These are phyloP conservation scores for Enteropsectra breve DNA, from an alignment of 371 early-diverging fungal species.

Conservation along the genomic window DNA sequence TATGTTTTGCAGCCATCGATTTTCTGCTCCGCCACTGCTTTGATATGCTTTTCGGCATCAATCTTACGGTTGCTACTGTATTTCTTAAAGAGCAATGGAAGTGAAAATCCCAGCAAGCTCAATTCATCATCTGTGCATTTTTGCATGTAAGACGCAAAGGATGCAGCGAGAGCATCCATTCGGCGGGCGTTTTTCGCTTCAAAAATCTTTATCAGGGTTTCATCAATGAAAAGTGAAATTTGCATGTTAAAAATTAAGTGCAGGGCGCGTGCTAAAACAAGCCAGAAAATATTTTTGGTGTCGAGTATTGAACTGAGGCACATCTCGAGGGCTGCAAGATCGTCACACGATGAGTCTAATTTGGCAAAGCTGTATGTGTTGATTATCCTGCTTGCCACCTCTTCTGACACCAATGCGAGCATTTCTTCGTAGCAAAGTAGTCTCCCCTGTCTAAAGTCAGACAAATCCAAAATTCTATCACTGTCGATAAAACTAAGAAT, in stretches of 20 bases:
- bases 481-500: conserved; percentile 15
- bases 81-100: conserved; percentile 4
- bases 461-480: not conserved
- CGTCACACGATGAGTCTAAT: conserved; percentile 4
- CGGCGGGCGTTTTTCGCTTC: not conserved
- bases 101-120: conserved; percentile 8
- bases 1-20: not conserved
- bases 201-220: not conserved
- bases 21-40: not conserved
- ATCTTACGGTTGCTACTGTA: not conserved
- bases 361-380: conserved; percentile 27
- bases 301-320: not conserved
- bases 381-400: not conserved
- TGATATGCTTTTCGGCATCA: not conserved
- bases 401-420: not conserved
- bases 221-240: conserved; percentile 23
- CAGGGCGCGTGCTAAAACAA: conserved; percentile 9
- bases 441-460: not conserved
- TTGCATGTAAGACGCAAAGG: not conserved
- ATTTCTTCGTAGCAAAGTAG: conserved; percentile 1
- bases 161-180: not conserved
- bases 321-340: conserved; percentile 12
- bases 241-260: conserved; percentile 18
- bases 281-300: not conserved
- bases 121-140: not conserved